Evolutionary conservation across 169 alveolate species (phyloP).

Genomic region (Amoebophrya sp.): DNA sequence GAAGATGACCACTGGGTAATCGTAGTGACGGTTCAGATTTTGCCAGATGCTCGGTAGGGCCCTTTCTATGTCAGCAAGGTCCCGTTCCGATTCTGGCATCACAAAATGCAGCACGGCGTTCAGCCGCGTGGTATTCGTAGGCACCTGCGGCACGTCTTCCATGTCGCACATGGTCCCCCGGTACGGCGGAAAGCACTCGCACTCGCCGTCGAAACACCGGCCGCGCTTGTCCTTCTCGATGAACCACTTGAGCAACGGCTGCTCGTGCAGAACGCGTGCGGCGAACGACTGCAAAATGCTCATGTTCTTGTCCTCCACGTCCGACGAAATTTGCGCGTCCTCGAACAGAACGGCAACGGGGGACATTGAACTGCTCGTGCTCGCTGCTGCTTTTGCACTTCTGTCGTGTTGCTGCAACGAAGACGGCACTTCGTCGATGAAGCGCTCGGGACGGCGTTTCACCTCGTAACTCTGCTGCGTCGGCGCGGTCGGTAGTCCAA

Average conservation of each 20-base stretch:
- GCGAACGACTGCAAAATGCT: not conserved
- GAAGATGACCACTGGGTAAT: constrained; percentile 4
- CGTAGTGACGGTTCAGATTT: not conserved
- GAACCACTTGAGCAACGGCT: not conserved
- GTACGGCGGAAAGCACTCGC: constrained; percentile 12
- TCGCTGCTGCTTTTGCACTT: no score
- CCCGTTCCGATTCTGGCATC: not conserved
- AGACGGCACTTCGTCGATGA: not conserved
- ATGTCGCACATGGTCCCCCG: constrained; percentile 1
- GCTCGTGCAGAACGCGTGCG: not conserved
- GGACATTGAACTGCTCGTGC: no score
- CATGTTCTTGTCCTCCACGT: not conserved
- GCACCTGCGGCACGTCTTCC: not conserved
- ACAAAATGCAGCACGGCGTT: constrained; percentile 1
- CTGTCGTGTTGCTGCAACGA: not conserved
- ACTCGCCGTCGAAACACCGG: not conserved
- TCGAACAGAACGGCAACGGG: not conserved
- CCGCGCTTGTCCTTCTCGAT: constrained; percentile 6
- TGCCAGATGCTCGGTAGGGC: not conserved
- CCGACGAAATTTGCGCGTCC: not conserved
- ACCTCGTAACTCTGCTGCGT: not conserved
- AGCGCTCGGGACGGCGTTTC: not conserved
- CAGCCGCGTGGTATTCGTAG: not conserved
- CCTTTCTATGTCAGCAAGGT: not conserved
- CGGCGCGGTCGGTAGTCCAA: not conserved